These are phyloP conservation scores for Cytospora paraplurivora DNA, from an alignment of 2,329 filamentous ascomycete genomes.

Conservation along the genomic window DNA sequence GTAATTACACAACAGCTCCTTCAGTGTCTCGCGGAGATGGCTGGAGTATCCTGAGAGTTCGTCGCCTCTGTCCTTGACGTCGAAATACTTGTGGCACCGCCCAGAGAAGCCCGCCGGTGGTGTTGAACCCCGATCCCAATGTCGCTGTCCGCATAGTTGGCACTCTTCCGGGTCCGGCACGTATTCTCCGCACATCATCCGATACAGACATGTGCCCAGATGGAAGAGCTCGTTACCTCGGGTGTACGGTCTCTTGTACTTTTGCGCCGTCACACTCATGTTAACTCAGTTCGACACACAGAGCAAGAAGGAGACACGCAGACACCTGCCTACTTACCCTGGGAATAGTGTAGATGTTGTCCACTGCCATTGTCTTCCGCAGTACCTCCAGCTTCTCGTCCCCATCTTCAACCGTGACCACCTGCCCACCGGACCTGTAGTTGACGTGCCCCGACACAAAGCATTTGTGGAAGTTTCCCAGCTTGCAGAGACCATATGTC, in stretches of 20 bases:
- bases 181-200: slow-evolving; percentile 44
- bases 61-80: slow-evolving; percentile 16
- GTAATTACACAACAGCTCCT: slow-evolving; percentile 10
- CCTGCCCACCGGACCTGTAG: slow-evolving; percentile 16
- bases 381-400: slow-evolving; percentile 29
- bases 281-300: neutral
- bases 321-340: slow-evolving; percentile 14
- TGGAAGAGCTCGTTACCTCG: slow-evolving; percentile 42
- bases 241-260: slow-evolving; percentile 41
- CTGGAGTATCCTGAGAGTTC: slow-evolving; percentile 25
- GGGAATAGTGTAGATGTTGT: slow-evolving; percentile 19
- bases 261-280: slow-evolving; percentile 4
- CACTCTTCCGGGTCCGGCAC: slow-evolving; percentile 38
- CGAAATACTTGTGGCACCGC: neutral
- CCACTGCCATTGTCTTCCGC: slow-evolving; percentile 27
- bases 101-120: neutral
- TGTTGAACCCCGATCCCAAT: slow-evolving; percentile 24
- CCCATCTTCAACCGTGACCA: slow-evolving; percentile 33
- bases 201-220: slow-evolving; percentile 43
- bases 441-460: slow-evolving; percentile 43
- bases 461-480: slow-evolving; percentile 50
- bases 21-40: slow-evolving; percentile 25
- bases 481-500: slow-evolving; percentile 56
- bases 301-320: neutral
- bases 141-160: slow-evolving; percentile 34